Evolutionary conservation across 2,329 filamentous ascomycete species (phyloP), one percentile per base, ranked within the genome.

Genomic region (Aspergillus aculeatus): DNA sequence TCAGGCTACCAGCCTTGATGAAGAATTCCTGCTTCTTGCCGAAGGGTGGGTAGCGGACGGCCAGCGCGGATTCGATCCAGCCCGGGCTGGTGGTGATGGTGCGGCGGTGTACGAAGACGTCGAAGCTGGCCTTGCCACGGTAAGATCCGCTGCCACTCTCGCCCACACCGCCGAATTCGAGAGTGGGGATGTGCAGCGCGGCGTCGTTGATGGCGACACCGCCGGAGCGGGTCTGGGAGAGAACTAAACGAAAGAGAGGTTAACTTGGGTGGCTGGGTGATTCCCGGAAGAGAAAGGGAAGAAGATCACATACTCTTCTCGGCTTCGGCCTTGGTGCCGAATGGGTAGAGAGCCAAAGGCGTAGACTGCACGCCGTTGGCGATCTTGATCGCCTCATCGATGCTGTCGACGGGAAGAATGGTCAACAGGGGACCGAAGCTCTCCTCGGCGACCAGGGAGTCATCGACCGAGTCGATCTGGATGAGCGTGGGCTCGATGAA

Each of bases 401-500:
- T 81, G 67, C 86, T 83, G 64, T 91, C 84, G 57, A 92, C 89
- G 0, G 92, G 84, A 56, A 96, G 79, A 63, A 98, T 86, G 63
- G 91, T 88, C 66, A 96, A 92, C 61, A 96, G 83, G n/a, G 95
- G 95, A 6, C 94, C 95, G 73, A 99, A 99, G 48, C 88, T 91
- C 79, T 99, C 95, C 64, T 96, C 86, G 24, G 80, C 79, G 71
- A 97, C 84, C 76, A 97, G 85, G 7, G 88, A 83, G 77, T 96
- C 94, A 52, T 93, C 84, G 16, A 84, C 73, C 62, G 86, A 87
- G 65, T 90, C 83, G 41, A 97, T 89, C 62, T 91, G 83, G n/a
- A 99, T 87, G n/a, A 94, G 87, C 0, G 95, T 99, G 0, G 93
- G 91, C 73, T 94, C 92, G 67, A 99, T 95, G 77, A 90, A 97